Evolutionary conservation across 768 basidiomycete genomes (phyloP).

Genomic region (Lyophyllum atratum): DNA sequence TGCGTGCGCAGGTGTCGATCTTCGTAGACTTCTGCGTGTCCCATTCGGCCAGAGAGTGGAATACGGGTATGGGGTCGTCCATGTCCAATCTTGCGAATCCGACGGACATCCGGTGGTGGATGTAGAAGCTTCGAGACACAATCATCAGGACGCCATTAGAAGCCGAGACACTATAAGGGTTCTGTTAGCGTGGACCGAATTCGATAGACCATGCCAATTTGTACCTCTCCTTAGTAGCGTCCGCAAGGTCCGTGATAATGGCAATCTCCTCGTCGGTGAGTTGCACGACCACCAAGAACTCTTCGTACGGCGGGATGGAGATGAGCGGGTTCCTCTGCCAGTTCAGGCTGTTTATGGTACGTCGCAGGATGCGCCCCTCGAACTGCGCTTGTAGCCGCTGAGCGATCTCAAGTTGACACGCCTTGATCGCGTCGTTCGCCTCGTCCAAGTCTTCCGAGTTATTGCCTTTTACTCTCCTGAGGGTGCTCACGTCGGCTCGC

Average conservation of each 20-base stretch:
- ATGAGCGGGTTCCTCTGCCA: neutral
- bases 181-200: neutral
- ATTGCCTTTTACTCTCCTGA: neutral
- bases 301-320: neutral
- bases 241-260: neutral
- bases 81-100: neutral
- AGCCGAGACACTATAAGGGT: neutral
- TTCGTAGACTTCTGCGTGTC: neutral
- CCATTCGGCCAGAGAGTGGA: neutral
- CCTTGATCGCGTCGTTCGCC: neutral
- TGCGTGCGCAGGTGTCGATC: neutral
- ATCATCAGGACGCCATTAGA: slow-evolving; percentile 3
- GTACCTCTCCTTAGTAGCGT: slow-evolving; percentile 35
- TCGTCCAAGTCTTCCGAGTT: neutral
- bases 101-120: neutral
- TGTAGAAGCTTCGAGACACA: neutral
- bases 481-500: neutral
- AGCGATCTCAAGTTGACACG: neutral
- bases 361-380: neutral
- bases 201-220: slow-evolving; percentile 35
- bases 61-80: neutral
- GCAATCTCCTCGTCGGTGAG: neutral
- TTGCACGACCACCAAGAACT: neutral
- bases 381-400: neutral
- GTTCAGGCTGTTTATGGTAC: neutral